A percentile compares a stretch with the other conserved stretches of the same genome.
phyloP scores from a whole-genome alignment of 2,329 filamentous ascomycete species.

The Fusarium euwallaceae region DNA sequence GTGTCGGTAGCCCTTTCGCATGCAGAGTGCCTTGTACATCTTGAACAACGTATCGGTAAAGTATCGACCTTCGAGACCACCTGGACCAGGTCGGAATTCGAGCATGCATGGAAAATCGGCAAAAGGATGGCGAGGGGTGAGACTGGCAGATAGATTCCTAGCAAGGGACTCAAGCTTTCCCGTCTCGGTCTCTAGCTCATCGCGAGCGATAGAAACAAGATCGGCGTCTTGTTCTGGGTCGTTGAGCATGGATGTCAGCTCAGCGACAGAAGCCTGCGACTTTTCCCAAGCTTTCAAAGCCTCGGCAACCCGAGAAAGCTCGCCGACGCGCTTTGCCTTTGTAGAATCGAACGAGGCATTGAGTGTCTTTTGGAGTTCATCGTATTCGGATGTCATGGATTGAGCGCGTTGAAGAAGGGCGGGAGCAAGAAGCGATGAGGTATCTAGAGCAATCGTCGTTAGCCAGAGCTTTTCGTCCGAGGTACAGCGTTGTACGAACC shows the following conservation, averaged over 20 bases:
- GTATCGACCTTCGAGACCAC: conserved; percentile 89
- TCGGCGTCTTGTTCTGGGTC: conserved; percentile 70
- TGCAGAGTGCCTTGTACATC: conserved; percentile 90
- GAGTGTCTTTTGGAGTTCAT: conserved; percentile 64
- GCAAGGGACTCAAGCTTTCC: conserved; percentile 73
- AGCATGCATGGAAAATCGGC: conserved; percentile 89
- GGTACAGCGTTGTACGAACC: conserved; percentile 32
- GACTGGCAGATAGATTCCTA: conserved; percentile 76
- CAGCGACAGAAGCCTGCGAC: conserved; percentile 64
- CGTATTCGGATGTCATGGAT: conserved; percentile 69
- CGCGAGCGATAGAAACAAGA: conserved; percentile 81
- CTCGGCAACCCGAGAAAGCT: conserved; percentile 68
- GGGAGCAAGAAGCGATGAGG: conserved; percentile 57
- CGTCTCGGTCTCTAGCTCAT: conserved; percentile 80
- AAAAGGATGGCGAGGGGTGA: conserved; percentile 92
- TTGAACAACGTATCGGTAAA: conserved; percentile 89
- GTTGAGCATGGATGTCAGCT: conserved; percentile 65
- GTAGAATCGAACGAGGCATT: conserved; percentile 68
- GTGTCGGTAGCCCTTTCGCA: conserved; percentile 73
- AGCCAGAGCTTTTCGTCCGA: background rate
- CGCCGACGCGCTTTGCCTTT: conserved; percentile 71
- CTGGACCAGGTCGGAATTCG: conserved; percentile 92
- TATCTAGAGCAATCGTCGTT: conserved; percentile 23
- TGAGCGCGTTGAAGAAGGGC: conserved; percentile 72
- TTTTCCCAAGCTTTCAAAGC: conserved; percentile 72